Evolutionary conservation across 805 yeast species (phyloP).

Genomic region (Kazachstania psychrophila): DNA sequence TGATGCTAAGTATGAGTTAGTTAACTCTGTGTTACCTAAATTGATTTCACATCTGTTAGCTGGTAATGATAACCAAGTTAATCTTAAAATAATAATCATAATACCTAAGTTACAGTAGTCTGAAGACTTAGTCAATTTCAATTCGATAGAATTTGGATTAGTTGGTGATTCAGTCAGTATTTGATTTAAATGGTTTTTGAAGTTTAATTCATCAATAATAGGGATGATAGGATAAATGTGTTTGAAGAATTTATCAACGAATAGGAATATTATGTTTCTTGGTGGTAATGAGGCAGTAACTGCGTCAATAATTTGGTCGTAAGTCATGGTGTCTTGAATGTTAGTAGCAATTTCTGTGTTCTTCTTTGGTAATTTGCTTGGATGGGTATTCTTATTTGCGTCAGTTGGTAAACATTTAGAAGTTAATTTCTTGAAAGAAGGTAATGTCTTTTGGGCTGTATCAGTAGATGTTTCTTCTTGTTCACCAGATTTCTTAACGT

Average conservation of each 20-base stretch:
- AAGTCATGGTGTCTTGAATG: constrained; percentile 6
- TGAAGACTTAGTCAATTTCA: constrained; percentile 28
- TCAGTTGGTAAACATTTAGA: constrained; percentile 26
- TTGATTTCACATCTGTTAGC: constrained; percentile 30
- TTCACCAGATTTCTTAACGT: neutral
- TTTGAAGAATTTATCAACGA: constrained; percentile 50
- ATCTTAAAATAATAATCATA: constrained; percentile 41
- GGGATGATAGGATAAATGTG: constrained; percentile 58
- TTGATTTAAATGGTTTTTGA: constrained; percentile 27
- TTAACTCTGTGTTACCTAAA: constrained; percentile 15
- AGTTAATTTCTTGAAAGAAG: constrained; percentile 20
- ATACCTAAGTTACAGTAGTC: constrained; percentile 41
- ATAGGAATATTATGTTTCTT: constrained; percentile 44
- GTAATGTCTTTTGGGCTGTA: constrained; percentile 8
- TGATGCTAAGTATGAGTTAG: constrained; percentile 6
- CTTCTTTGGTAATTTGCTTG: neutral
- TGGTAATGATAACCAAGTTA: constrained; percentile 50
- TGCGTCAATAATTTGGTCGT: constrained; percentile 21
- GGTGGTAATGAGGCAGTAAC: constrained; percentile 41
- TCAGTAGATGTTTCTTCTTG: neutral
- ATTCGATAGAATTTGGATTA: constrained; percentile 14
- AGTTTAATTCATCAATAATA: constrained; percentile 46
- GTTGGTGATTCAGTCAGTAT: constrained; percentile 15
- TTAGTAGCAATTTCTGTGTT: neutral
- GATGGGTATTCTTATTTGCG: constrained; percentile 1